Base-by-base conservation (phyloP, 192 early-diverging fungal genomes). In the Rhizophlyctis rosea region DNA sequence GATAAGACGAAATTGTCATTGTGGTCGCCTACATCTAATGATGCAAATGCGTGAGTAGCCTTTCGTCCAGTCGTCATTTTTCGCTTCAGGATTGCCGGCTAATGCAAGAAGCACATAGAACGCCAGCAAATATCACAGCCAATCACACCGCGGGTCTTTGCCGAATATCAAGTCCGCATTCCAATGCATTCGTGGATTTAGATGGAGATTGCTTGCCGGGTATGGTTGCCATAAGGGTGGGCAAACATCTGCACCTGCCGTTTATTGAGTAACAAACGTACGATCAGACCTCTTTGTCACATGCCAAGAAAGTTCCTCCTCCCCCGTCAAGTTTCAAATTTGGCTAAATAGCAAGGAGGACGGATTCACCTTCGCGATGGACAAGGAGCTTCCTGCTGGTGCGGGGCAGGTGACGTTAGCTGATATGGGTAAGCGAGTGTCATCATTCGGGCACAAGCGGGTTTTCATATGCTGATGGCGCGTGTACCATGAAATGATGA, bases 131-230 rank as follows among this genome's bases (percentile, higher is more conserved):
- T 21, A 28, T 25, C 13, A 52, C 64, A 18, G 39, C 39, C 39
- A 44, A 44, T 13, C 7, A 7, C 39, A 44, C 39, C 39, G 68
- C 18, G 75, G 80, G 50, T n/a, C n/a, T n/a, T n/a, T 96, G 94
- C 67, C 74, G 47, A 36, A 78, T 85, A n/a, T 70, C 88, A 14
- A 62, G 81, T 47, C 90, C 90, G n/a, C 91, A 96, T 65, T 94
- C 92, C 0, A 94, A 87, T 71, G 92, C 92, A 3, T 97, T 95
- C 81, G 62, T 97, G 0, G 94, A 97, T 72, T 68, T 97, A 29
- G 77, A 97, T 62, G 94, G 94, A 25, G 94, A 97, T 79, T 97
- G 94, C 68, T 68, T 89, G 54, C 81, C 90, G 56, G 88, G 86
- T 84, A 72, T 65, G 33, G 28, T 57, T 24, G 23, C 52, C 1